Percentiles rank a stretch among this genome's conserved stretches.
phyloP scores from a whole-genome alignment of 23 red algal species.

The Pyropia haitanensis region DNA sequence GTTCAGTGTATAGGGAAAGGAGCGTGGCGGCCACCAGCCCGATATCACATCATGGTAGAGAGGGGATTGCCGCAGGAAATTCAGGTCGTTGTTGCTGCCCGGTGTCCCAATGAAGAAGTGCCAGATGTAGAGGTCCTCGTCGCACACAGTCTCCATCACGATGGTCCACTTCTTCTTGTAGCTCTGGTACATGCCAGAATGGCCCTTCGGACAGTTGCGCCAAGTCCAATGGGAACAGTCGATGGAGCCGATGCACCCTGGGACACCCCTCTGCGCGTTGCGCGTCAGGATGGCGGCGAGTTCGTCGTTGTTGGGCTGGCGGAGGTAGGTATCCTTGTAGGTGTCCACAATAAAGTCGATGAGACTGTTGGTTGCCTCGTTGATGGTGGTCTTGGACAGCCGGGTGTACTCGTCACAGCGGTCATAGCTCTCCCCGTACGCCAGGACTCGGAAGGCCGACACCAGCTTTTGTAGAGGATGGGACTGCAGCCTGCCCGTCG shows the following conservation, averaged over 20 bases:
- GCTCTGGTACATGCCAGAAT: background rate
- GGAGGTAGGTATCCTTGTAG: background rate
- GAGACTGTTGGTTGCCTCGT: background rate
- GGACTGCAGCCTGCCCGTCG: background rate
- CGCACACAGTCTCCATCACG: background rate
- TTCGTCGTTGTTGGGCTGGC: background rate
- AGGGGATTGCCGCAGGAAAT: too few species aligned
- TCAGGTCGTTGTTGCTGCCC: too few species aligned
- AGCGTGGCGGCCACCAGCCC: constrained; percentile 6
- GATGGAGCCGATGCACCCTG: background rate
- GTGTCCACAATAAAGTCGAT: background rate
- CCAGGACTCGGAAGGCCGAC: constrained; percentile 9
- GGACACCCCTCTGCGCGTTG: background rate
- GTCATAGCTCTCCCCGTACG: constrained; percentile 6
- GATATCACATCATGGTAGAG: background rate
- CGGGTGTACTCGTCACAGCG: constrained; percentile 6
- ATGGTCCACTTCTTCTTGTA: background rate
- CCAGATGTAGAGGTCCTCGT: background rate
- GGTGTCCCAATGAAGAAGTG: background rate
- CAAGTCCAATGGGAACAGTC: background rate
- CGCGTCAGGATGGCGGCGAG: background rate
- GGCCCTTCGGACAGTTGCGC: background rate
- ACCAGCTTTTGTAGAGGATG: constrained; percentile 1
- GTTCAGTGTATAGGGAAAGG: constrained; percentile 1
- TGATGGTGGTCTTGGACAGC: background rate